Evolutionary conservation across 768 basidiomycete genomes (phyloP).

Genomic region (button mushroom (Agaricus bisporus)): DNA sequence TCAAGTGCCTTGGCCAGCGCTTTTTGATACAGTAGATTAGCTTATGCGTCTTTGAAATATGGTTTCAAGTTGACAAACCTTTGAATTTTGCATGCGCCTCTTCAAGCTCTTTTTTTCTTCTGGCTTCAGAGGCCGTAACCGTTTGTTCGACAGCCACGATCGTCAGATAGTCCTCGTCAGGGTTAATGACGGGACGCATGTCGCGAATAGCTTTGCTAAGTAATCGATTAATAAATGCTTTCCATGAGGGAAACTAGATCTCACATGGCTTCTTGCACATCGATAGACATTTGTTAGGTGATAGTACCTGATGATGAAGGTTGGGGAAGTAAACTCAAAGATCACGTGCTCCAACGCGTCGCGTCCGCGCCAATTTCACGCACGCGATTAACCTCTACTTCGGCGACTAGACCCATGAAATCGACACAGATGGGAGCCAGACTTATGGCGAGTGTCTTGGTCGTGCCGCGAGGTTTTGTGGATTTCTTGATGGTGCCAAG

Average conservation of each 20-base stretch:
- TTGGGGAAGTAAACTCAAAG: neutral
- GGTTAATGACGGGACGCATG: conserved; percentile 69
- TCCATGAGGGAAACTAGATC: conserved; percentile 4
- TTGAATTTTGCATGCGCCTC: conserved; percentile 60
- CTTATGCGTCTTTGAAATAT: too few species aligned
- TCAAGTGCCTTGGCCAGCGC: conserved; percentile 62
- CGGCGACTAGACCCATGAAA: too few species aligned
- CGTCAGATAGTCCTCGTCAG: conserved; percentile 72
- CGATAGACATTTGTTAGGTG: conserved; percentile 27
- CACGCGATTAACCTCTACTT: too few species aligned
- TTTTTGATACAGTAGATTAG: conserved; percentile 18
- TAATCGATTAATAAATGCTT: neutral
- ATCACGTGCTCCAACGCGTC: too few species aligned
- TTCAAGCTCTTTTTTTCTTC: conserved; percentile 61
- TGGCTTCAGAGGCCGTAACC: conserved; percentile 50
- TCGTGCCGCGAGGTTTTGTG: too few species aligned
- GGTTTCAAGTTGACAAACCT: conserved; percentile 29
- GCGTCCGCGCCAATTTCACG: too few species aligned
- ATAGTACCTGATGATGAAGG: neutral
- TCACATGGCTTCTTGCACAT: conserved; percentile 43
- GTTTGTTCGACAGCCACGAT: conserved; percentile 71
- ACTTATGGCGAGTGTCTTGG: too few species aligned
- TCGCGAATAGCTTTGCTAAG: conserved; percentile 60
- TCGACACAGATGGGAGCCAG: too few species aligned
- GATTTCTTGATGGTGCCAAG: too few species aligned